phyloP scores from a whole-genome alignment of 2,329 filamentous ascomycete genomes.

The Rutstroemia sp. region DNA sequence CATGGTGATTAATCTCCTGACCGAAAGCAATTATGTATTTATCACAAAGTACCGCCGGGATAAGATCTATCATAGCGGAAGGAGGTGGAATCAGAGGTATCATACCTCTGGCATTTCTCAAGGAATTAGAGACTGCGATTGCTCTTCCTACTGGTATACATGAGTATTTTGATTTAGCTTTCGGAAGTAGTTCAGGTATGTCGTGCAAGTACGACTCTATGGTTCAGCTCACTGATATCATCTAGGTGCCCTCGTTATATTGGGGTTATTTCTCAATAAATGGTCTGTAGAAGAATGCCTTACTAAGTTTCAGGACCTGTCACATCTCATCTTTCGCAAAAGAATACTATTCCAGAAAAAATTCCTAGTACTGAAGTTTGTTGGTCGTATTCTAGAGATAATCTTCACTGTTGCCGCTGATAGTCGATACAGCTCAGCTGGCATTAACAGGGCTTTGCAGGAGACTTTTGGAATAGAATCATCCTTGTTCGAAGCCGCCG shows the following conservation, averaged over 20 bases:
- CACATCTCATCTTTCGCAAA: constrained; percentile 4
- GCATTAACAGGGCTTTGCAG: neutral
- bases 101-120: constrained; percentile 5
- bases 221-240: neutral
- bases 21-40: neutral
- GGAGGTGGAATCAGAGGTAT: constrained; percentile 9
- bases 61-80: constrained; percentile 9
- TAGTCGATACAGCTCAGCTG: neutral
- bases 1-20: neutral
- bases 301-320: constrained; percentile 3
- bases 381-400: neutral
- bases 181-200: constrained; percentile 12
- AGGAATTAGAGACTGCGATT: constrained; percentile 5
- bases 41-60: constrained; percentile 6
- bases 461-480: neutral
- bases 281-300: constrained; percentile 11
- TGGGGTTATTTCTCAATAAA: constrained; percentile 10
- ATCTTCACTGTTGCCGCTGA: neutral
- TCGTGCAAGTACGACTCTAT: neutral
- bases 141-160: constrained; percentile 5
- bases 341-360: neutral
- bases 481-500: neutral
- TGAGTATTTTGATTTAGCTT: constrained; percentile 13
- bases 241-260: constrained; percentile 5
- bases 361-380: neutral